Evolutionary conservation across 495 filamentous ascomycete genomes (phyloP).

Genomic region (Lophiostoma macrostomum): DNA sequence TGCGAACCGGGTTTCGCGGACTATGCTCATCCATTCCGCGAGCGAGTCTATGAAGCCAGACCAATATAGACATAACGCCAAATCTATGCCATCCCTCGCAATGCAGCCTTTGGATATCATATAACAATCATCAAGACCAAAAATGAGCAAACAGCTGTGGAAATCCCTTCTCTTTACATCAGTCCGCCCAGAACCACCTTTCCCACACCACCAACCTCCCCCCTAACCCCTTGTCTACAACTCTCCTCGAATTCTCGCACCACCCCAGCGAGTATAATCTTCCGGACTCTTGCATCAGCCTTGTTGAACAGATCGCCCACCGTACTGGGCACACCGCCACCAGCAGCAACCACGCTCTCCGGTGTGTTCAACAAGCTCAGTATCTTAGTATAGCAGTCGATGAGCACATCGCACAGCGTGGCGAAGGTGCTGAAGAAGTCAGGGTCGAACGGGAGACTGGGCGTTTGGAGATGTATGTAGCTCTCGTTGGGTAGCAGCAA

Average conservation of each 20-base stretch:
- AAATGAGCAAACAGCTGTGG: no score
- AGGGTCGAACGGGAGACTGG: slow-evolving; percentile 91
- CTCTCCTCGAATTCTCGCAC: slow-evolving; percentile 92
- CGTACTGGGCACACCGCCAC: slow-evolving; percentile 29
- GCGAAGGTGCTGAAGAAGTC: slow-evolving; percentile 97
- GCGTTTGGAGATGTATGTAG: slow-evolving; percentile 84
- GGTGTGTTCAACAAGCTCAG: slow-evolving; percentile 67
- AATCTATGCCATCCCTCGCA: neutral
- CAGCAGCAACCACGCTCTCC: slow-evolving; percentile 54
- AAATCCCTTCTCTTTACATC: slow-evolving; percentile 49
- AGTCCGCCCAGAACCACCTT: slow-evolving; percentile 88
- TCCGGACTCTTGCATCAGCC: slow-evolving; percentile 78
- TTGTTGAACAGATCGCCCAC: slow-evolving; percentile 84
- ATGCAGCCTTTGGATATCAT: neutral
- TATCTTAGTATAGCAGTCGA: slow-evolving; percentile 83
- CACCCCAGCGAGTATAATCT: slow-evolving; percentile 78
- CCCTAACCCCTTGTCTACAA: slow-evolving; percentile 67
- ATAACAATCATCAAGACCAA: slow-evolving; percentile 5
- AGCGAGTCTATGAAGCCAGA: no score
- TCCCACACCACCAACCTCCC: slow-evolving; percentile 77
- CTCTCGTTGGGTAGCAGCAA: slow-evolving; percentile 59
- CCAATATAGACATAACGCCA: no score
- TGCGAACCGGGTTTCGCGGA: no score
- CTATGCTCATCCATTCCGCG: no score
- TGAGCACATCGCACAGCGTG: slow-evolving; percentile 93